Base-by-base conservation (phyloP, 768 basidiomycete genomes). In the Pholiota molesta region DNA sequence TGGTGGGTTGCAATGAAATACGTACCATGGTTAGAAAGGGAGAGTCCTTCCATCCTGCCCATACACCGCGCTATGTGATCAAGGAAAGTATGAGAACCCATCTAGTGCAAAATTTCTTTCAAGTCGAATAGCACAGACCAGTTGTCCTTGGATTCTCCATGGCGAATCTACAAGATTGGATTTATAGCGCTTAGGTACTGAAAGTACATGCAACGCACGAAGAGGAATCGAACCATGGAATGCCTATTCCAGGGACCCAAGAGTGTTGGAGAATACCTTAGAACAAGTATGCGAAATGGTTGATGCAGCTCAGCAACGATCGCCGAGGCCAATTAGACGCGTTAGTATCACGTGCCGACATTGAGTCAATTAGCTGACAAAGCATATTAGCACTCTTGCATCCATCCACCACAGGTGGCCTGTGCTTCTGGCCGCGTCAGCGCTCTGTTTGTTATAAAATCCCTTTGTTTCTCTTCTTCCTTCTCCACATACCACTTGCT, bases 101-200 rank as follows among this genome's bases (percentile, higher is more conserved):
- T n/a, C 21, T 9, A 54, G 14, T 8, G 9, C 42, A 7, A 28
- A 1, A 42, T 3, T 8, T 53, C 13, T 39, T 39, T 4, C 6
- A 21, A 45, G 31, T 31, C 16, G 52, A 65, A 31, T 71, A 42
- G 10, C 77, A 56, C 85, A 52, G 53, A 90, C 91, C 69, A 88
- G 64, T 94, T 94, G 65, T 93, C 91, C 35, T 82, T 85, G 8
- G 91, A 91, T 68, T 94, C 89, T 29, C 86, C 91, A 70, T 94
- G 91, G 57, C 91, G 79, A 65, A 92, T 79, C 90, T 92, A 53
- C 1, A 14, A 14, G 35, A 37, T 16, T 1, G 4, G 31, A 39
- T 44, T 37, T 47, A 31, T 58, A 4, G 19, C 31, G 47, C 28
- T 28, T 23, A 28, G 35, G 14, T 26, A 49, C 2, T 8, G 26